Evolutionary conservation across 345 rosid species (phyloP).

Genomic region (Sonneratia alba): DNA sequence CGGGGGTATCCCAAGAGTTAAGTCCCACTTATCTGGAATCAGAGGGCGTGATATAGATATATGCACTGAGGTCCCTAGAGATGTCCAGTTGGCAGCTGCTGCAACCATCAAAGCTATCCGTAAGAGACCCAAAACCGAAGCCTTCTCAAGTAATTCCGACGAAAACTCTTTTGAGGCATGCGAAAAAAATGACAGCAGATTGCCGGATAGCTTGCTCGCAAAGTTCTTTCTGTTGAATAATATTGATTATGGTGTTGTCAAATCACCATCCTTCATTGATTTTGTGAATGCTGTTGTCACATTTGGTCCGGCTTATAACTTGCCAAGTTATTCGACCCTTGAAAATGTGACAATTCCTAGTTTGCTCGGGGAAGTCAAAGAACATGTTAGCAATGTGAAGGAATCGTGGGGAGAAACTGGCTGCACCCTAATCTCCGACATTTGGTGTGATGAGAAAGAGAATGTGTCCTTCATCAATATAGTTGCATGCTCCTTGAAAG

Average conservation of each 20-base stretch:
- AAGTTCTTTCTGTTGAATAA: neutral
- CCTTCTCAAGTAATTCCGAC: neutral
- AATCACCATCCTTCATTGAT: neutral
- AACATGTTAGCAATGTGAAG: neutral
- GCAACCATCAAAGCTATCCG: neutral
- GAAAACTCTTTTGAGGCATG: neutral
- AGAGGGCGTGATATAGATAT: neutral
- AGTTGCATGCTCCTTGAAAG: neutral
- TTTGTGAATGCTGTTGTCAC: neutral
- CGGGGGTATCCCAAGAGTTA: conserved; percentile 5
- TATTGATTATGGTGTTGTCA: neutral
- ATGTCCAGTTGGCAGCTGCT: neutral
- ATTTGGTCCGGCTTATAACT: neutral
- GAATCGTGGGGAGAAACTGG: neutral
- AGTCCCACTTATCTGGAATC: neutral
- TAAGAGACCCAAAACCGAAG: neutral
- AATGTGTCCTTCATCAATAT: neutral
- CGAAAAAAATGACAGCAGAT: neutral
- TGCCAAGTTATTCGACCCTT: neutral
- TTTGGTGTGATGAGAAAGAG: neutral
- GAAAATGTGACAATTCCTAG: neutral
- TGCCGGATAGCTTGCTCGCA: neutral
- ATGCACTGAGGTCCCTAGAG: neutral
- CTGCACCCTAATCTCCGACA: neutral
- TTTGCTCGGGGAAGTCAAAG: neutral